Percentiles rank a stretch among this genome's conserved stretches.
These are phyloP conservation scores for Irpex rosettiformis DNA, from an alignment of 1,284 basidiomycete species.

Conservation along the genomic window DNA sequence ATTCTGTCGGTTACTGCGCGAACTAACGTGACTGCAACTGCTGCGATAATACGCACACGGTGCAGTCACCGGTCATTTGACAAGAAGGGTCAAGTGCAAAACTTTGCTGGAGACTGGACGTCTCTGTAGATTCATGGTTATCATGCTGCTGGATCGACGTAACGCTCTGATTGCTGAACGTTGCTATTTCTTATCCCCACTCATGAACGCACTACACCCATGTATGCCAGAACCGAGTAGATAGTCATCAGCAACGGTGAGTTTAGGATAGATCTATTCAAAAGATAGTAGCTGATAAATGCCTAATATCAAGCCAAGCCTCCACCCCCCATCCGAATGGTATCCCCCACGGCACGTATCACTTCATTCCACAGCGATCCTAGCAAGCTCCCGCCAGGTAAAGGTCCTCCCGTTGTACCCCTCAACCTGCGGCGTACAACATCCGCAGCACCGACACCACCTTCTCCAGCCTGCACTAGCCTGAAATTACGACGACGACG, in stretches of 20 bases:
- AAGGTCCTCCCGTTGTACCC: slow-evolving; percentile 29
- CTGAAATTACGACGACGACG: slow-evolving; percentile 37
- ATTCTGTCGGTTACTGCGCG: too few relatives aligned
- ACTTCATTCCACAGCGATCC: slow-evolving; percentile 52
- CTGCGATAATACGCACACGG: too few relatives aligned
- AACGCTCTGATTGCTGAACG: too few relatives aligned
- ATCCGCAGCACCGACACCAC: slow-evolving; percentile 42
- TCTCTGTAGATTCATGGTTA: too few relatives aligned
- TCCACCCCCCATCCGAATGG: slow-evolving; percentile 71
- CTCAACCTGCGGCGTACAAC: slow-evolving; percentile 54
- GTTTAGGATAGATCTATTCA: neutral
- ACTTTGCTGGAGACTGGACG: too few relatives aligned
- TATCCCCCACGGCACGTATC: slow-evolving; percentile 56
- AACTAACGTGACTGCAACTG: too few relatives aligned
- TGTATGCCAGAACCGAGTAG: too few relatives aligned
- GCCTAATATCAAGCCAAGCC: slow-evolving; percentile 50
- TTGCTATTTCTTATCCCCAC: too few relatives aligned
- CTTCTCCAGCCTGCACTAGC: slow-evolving; percentile 12
- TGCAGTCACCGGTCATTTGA: too few relatives aligned
- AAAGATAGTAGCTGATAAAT: neutral
- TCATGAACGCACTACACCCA: too few relatives aligned
- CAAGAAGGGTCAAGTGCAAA: too few relatives aligned
- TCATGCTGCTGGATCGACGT: too few relatives aligned
- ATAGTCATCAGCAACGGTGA: neutral
- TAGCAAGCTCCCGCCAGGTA: slow-evolving; percentile 37